Evolutionary conservation across 2,329 filamentous ascomycete species (phyloP), one percentile per base, ranked within the genome.

Genomic region (Thelonectria blattea): DNA sequence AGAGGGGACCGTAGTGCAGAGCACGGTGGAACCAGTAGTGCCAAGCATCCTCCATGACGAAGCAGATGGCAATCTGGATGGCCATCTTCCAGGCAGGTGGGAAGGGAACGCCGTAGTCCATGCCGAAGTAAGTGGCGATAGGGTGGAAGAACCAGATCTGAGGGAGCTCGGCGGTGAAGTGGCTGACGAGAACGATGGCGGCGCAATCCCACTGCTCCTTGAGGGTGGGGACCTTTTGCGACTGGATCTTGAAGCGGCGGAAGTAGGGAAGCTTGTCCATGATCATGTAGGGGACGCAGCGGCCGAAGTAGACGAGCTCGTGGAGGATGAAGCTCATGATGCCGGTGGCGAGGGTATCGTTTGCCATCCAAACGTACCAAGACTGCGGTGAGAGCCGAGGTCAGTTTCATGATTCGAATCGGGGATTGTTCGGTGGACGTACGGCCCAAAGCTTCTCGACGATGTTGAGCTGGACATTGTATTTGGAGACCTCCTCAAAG

Each of bases 91-190:
- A 90, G 68, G 89, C 72, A 12, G 90, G 83, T 34, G 95, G 95
- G 83, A 99, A 99, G 10, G 94, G 95, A 50, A 97, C 91, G 63
- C 88, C 87, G 67, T 91, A 97, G 60, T 89, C 84, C 79, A 99
- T 90, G 71, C 95, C 95, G 75, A 92, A 93, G 79, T 88, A 96
- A 75, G 93, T 92, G 60, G 94, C 94, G 83, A 97, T 87, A 30
- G 95, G 95, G 82, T 99, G 95, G 86, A 99, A 99, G 71, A 98
- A 86, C 94, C 94, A 98, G 77, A 98, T 98, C 79, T 98, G 95
- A 63, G 95, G 95, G 39, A 99, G 87, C 80, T 99, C 95, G 77
- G 97, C 95, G 68, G 95, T 98, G 80, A 98, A 96, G 79, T 99
- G 95, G 76, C 89, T 93, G 72, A 98, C 82, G 66, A 99, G 90